Evolutionary conservation across 2,329 filamentous ascomycete genomes (phyloP).

Genomic region (Chrysoporthe cubensis): DNA sequence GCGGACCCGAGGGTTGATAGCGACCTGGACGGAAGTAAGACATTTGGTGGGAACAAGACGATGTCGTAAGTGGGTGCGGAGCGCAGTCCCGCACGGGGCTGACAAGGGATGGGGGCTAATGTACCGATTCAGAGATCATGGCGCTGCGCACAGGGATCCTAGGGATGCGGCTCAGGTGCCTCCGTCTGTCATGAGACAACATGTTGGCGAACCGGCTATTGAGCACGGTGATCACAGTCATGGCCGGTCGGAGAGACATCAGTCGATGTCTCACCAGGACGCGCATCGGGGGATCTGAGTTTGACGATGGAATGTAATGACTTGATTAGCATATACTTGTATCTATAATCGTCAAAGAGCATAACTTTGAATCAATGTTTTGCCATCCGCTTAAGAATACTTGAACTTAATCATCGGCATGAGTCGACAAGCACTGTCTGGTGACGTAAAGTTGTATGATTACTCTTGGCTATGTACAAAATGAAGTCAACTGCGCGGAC

Average conservation of each 20-base stretch:
- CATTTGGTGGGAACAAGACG: slow-evolving; percentile 58
- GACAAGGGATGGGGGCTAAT: not conserved
- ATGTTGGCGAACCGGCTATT: slow-evolving; percentile 51
- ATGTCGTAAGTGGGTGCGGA: slow-evolving; percentile 46
- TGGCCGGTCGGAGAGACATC: slow-evolving; percentile 51
- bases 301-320: not conserved
- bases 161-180: slow-evolving; percentile 62
- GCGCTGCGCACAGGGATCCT: slow-evolving; percentile 44
- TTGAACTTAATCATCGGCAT: too few species aligned
- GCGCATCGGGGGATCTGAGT: slow-evolving; percentile 49
- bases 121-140: not conserved
- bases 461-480: too few species aligned
- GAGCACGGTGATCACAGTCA: slow-evolving; percentile 49
- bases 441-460: too few species aligned
- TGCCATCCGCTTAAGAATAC: too few species aligned
- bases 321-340: not conserved
- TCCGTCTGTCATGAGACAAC: slow-evolving; percentile 54
- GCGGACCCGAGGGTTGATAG: slow-evolving; percentile 59
- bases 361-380: not conserved
- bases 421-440: too few species aligned
- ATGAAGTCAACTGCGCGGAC: too few species aligned
- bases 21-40: slow-evolving; percentile 58
- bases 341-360: not conserved
- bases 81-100: not conserved
- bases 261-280: slow-evolving; percentile 52